Percentiles rank a stretch among this genome's conserved stretches.
These are phyloP conservation scores for Cornus florida DNA, from an alignment of 148 eudicot genomes.

Conservation along the genomic window DNA sequence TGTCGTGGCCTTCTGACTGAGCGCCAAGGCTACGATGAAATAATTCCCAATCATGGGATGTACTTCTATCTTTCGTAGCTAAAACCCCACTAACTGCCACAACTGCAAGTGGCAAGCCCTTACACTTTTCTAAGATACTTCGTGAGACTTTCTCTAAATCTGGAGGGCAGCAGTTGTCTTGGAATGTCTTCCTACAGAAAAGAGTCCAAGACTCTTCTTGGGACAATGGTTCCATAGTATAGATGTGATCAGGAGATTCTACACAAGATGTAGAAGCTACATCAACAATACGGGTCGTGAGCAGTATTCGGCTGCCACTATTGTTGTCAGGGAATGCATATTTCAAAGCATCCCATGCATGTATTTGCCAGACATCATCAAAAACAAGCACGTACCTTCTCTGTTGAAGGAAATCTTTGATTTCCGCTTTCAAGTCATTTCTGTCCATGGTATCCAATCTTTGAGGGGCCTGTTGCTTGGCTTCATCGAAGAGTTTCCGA, in stretches of 20 bases:
- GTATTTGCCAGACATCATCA: neutral
- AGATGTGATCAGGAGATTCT: neutral
- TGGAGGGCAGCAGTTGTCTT: conserved; percentile 7
- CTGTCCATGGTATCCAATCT: too few relatives aligned
- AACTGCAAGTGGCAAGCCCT: neutral
- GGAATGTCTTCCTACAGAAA: conserved; percentile 16
- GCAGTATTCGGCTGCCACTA: neutral
- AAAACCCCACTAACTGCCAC: conserved; percentile 6
- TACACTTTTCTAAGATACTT: neutral
- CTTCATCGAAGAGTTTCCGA: neutral
- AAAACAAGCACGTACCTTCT: neutral
- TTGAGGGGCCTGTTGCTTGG: neutral
- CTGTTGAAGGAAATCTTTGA: neutral
- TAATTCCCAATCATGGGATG: too few relatives aligned
- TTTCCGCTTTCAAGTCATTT: neutral
- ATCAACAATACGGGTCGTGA: neutral
- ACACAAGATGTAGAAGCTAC: neutral
- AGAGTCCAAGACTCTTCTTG: neutral
- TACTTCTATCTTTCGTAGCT: too few relatives aligned
- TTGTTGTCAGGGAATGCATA: neutral
- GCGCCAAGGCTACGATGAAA: too few relatives aligned
- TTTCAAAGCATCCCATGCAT: neutral
- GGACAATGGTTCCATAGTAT: neutral
- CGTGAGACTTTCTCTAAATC: conserved; percentile 11
- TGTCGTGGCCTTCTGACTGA: too few relatives aligned